Base-by-base conservation (phyloP, 208 protist species). In the Trypanosoma theileri region DNA sequence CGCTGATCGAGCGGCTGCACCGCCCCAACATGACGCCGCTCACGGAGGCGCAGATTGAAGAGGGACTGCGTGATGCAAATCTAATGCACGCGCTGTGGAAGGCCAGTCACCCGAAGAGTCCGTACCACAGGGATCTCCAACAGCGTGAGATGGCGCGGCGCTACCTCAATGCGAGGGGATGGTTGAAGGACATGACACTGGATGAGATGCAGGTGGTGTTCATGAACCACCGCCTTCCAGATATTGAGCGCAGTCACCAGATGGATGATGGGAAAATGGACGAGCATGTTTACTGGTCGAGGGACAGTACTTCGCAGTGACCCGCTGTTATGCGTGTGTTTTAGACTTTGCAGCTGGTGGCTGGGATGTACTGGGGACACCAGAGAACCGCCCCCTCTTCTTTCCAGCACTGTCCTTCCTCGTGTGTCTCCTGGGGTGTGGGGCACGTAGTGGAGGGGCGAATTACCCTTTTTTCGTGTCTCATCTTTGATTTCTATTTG, bases 11-110 rank as follows among this genome's bases (percentile, higher is more conserved):
- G 28, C 28, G 91, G n/a, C 61, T 95, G 72, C 87, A 95, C 69
- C 79, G 79, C 12, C 81, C 82, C 11, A 87, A 89, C 54, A 67
- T 95, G 66, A 50, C 79, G 0, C 73, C 80, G 35, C 79, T 95
- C 51, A 79, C 79, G 28, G 68, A 76, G 40, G 72, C 70, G 59
- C 85, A 93, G 73, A 60, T 95, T 22, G 81, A 93, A 67, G 81
- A 93, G 61, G 87, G 90, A 16, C 63, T 95, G 59, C 21, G 80
- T 60, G 88, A 95, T 51, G 80, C 90, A 0, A 75, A 86, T 54
- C 63, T 95, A n/a, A 86, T 95, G 57, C 76, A 92, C 56, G 81
- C 87, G 10, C 74, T 95, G 50, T 95, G 90, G 88, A 75, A 59
- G 52, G 75, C 82, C 56, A 84, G 84, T 17, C 81, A 92, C 52